Conservation (phyloP, 2,329 filamentous ascomycete species). For the Seiridium cupressi region DNA sequence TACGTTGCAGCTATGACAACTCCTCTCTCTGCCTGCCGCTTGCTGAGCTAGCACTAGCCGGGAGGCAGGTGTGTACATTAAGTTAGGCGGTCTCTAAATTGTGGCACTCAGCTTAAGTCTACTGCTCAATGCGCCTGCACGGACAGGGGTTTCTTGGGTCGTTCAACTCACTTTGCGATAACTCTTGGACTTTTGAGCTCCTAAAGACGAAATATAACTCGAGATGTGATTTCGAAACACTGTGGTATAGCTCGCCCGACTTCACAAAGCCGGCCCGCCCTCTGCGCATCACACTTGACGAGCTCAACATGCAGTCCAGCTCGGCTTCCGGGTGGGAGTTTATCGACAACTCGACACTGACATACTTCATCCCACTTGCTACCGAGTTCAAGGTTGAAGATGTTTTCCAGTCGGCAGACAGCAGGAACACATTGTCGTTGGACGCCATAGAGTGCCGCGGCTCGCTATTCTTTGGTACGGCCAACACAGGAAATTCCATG, state of each 20-base stretch:
- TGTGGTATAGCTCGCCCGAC: no score
- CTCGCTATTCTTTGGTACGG: conserved; percentile 70
- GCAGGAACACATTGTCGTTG: conserved; percentile 42
- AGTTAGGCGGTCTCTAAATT: not conserved
- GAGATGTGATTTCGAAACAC: no score
- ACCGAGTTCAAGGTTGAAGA: conserved; percentile 55
- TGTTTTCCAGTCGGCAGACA: conserved; percentile 42
- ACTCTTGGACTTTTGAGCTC: not conserved
- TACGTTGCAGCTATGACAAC: no score
- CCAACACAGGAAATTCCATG: conserved; percentile 20
- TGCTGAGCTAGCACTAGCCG: no score
- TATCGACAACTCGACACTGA: conserved; percentile 57
- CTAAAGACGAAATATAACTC: no score
- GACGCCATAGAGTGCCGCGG: conserved; percentile 61
- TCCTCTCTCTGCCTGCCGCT: no score
- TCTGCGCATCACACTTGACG: no score
- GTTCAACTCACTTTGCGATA: not conserved
- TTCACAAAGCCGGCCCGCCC: no score
- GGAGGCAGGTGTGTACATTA: not conserved
- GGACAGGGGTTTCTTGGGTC: not conserved
- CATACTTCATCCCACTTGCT: conserved; percentile 58
- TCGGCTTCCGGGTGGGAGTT: conserved; percentile 34
- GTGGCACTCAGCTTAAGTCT: not conserved
- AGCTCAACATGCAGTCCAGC: not conserved
- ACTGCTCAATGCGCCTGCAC: not conserved